Conservation (phyloP, 805 yeast species). For the Ogataea methanolica region DNA sequence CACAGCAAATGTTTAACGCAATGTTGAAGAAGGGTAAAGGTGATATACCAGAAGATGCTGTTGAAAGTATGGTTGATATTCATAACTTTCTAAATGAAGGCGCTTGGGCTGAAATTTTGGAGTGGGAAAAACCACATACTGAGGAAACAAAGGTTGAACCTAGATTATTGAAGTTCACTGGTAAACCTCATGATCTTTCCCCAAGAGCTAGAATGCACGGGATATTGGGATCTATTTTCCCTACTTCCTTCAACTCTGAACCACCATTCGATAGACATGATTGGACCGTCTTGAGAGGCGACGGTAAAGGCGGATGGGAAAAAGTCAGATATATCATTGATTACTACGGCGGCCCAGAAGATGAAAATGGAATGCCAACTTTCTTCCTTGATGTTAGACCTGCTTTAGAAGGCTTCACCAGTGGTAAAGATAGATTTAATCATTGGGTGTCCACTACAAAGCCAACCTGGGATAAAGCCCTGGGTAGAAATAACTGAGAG, state of each 20-base stretch:
- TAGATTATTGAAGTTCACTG: slow-evolving; percentile 79
- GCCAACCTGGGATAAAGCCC: slow-evolving; percentile 65
- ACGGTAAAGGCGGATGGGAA: slow-evolving; percentile 49
- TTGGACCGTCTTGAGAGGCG: slow-evolving; percentile 86
- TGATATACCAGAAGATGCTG: slow-evolving; percentile 91
- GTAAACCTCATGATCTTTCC: slow-evolving; percentile 80
- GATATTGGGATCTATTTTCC: slow-evolving; percentile 63
- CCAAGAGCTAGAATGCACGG: slow-evolving; percentile 80
- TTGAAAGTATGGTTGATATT: slow-evolving; percentile 93
- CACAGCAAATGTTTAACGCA: slow-evolving; percentile 98
- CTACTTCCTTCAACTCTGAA: slow-evolving; percentile 62
- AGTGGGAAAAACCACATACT: slow-evolving; percentile 83
- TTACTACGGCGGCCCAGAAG: slow-evolving; percentile 92
- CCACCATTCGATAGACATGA: slow-evolving; percentile 98
- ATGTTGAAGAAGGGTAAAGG: slow-evolving; percentile 93
- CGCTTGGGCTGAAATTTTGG: slow-evolving; percentile 90
- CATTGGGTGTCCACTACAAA: slow-evolving; percentile 50
- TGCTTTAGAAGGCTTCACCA: slow-evolving; percentile 68
- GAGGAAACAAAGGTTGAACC: slow-evolving; percentile 55
- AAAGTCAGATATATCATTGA: slow-evolving; percentile 90
- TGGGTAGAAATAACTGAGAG: slow-evolving; percentile 41
- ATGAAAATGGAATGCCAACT: slow-evolving; percentile 80
- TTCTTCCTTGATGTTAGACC: slow-evolving; percentile 94
- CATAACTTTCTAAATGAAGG: slow-evolving; percentile 96
- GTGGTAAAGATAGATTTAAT: slow-evolving; percentile 62